Conservation (phyloP, 108 stramenopile species). For the Poteriospumella lacustris region DNA sequence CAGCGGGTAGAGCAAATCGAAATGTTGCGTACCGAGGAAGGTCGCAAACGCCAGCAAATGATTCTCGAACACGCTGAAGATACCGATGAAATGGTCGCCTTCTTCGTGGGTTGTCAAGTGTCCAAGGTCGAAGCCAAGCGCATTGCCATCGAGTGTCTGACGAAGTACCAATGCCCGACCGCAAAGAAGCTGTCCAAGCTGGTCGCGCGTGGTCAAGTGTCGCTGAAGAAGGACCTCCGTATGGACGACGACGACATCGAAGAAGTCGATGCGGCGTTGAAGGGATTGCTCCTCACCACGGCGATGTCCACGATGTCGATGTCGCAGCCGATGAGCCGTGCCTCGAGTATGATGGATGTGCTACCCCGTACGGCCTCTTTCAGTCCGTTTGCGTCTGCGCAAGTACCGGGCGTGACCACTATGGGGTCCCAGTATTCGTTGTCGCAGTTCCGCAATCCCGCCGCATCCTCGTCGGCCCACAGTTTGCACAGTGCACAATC, state of each 20-base stretch:
- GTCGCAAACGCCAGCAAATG: background rate
- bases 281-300: background rate
- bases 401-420: no score
- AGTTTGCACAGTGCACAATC: no score
- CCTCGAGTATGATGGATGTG: no score
- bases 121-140: background rate
- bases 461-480: no score
- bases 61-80: slow-evolving; percentile 14
- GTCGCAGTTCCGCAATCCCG: no score
- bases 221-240: background rate
- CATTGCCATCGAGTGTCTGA: background rate
- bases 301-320: no score
- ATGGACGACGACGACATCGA: background rate
- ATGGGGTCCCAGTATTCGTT: no score
- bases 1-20: background rate
- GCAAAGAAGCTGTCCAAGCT: background rate
- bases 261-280: slow-evolving; percentile 5
- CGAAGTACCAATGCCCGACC: no score
- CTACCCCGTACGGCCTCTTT: no score
- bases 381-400: no score
- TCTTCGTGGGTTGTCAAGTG: background rate
- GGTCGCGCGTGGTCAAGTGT: background rate
- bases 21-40: background rate
- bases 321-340: no score
- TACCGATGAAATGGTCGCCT: background rate